Base-by-base conservation (phyloP, 371 early-diverging fungal genomes). In the Umbelopsis sp. region DNA sequence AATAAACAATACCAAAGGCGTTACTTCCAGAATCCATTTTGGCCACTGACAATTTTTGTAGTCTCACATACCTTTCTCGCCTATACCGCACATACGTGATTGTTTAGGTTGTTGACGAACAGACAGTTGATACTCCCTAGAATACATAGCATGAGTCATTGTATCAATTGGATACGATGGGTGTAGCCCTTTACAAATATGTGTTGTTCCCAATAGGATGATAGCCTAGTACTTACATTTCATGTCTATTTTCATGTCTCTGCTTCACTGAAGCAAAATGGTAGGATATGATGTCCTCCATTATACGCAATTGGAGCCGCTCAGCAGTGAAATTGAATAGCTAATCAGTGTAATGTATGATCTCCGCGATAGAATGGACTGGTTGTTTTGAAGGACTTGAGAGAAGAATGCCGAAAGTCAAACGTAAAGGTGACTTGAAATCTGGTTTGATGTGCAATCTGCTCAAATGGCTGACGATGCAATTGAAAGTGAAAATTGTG, bases 61-160 rank as follows among this genome's bases (percentile, higher is more conserved):
- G 35, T 11, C 22, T 22, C 12, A 57, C 57, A 72, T 86, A 90
- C 93, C 91, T 82, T 96, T 96, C 73, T 95, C 96, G 67, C 96
- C 95, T 53, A 94, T 87, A 25, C 96, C 96, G 73, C 96, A 95
- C 87, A 95, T 95, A 48, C 96, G 89, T 18, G 95, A 93, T 74
- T 95, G 94, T 79, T 94, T 93, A 7, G 96, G 96, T 76, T 97
- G 96, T 74, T 97, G 97, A 9, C 96, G 80, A 18, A 97, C 79
- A 53, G 83, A 83, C 29, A 96, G 83, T 44, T 87, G 81, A 69
- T 90, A 93, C 44, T 84, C 80, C n/a, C 90, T 90, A 73, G 14
- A 53, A 41, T 41, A 41, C 12, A 24, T 9, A 1, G 14, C n/a
- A 9, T 14, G 46, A 46, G 29, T 46, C 46, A 24, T 25, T 57